Evolutionary conservation across 202 grass and related monocot species (phyloP).

Genomic region (Bolboschoenoplectus hybrid): DNA sequence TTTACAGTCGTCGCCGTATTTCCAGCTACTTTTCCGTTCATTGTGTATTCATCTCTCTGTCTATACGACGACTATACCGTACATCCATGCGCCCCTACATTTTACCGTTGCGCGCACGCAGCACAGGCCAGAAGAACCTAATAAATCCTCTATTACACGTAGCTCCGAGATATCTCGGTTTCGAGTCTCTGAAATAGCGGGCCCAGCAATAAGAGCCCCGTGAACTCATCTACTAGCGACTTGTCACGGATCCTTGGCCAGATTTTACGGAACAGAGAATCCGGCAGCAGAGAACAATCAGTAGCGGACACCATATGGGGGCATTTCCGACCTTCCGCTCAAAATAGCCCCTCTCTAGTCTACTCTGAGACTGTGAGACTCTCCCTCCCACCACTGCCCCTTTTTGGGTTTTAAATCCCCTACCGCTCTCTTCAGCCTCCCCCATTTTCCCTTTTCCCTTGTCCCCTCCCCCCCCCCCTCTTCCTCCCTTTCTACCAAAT

Average conservation of each 20-base stretch:
- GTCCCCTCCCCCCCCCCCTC: background rate
- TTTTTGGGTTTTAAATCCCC: slow-evolving; percentile 74
- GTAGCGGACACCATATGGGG: slow-evolving; percentile 21
- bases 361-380: background rate
- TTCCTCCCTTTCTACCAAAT: background rate
- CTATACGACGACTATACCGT: slow-evolving; percentile 5
- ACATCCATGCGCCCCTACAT: background rate
- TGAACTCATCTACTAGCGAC: background rate
- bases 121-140: background rate
- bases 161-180: background rate
- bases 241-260: background rate
- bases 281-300: background rate
- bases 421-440: slow-evolving; percentile 51
- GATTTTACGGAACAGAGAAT: background rate
- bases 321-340: background rate
- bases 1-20: background rate
- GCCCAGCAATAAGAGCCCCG: background rate
- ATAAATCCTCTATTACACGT: background rate
- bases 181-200: background rate
- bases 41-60: slow-evolving; percentile 5
- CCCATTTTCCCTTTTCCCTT: slow-evolving; percentile 16
- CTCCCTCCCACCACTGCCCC: slow-evolving; percentile 38
- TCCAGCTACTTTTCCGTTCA: background rate
- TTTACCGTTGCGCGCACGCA: slow-evolving; percentile 3
- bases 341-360: slow-evolving; percentile 24